phyloP scores from a whole-genome alignment of 441 rosid species.

The Jatropha multifida region DNA sequence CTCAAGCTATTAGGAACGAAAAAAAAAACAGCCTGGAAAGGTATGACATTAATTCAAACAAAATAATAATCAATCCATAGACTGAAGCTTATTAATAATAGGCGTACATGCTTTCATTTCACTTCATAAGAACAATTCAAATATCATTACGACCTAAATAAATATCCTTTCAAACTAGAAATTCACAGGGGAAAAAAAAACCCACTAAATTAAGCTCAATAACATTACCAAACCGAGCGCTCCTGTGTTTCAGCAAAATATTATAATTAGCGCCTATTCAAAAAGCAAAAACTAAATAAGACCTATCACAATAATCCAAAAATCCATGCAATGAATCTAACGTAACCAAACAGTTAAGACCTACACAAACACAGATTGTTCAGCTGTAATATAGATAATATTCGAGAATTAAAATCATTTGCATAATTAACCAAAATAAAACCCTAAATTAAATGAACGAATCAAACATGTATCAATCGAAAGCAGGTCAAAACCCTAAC shows the following conservation, averaged over 20 bases:
- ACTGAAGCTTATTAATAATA: background rate
- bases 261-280: no score
- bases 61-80: background rate
- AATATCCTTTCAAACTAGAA: background rate
- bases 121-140: no score
- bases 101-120: no score
- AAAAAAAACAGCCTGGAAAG: background rate
- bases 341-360: background rate
- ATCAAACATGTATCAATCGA: background rate
- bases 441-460: background rate
- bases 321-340: background rate
- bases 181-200: background rate
- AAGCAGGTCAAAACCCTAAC: slow-evolving; percentile 24
- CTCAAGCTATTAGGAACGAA: background rate
- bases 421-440: slow-evolving; percentile 6
- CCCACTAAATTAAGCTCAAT: background rate
- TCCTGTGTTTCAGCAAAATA: background rate
- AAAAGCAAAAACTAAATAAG: background rate
- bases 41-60: background rate
- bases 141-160: no score
- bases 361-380: background rate
- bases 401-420: background rate
- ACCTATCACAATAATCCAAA: background rate
- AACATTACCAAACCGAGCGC: background rate
- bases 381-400: background rate